phyloP scores from a whole-genome alignment of 495 filamentous ascomycete genomes.

The Hypoxylon trugodes region DNA sequence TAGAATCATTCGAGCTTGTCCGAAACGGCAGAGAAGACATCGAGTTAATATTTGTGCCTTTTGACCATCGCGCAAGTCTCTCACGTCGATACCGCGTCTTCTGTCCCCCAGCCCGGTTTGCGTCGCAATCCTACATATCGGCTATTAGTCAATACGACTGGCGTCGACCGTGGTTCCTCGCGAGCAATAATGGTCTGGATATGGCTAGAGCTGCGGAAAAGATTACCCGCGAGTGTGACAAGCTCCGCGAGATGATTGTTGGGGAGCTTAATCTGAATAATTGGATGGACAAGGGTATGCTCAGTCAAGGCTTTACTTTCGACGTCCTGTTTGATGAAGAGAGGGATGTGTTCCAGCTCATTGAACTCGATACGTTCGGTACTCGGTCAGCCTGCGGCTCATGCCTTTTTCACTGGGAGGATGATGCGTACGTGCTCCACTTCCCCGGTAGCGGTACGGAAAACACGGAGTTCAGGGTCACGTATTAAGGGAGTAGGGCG shows the following conservation, averaged over 20 bases:
- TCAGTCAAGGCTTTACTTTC: conserved; percentile 42
- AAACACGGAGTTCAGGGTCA: conserved; percentile 18
- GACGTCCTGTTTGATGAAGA: conserved; percentile 44
- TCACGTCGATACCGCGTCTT: conserved; percentile 47
- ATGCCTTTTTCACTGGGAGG: conserved; percentile 45
- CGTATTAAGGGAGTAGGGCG: too few species aligned
- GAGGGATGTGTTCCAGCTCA: conserved; percentile 13
- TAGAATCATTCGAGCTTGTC: neutral
- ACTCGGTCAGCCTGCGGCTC: conserved; percentile 37
- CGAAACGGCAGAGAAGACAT: neutral
- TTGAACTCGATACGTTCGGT: conserved; percentile 44
- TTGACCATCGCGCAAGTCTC: conserved; percentile 38
- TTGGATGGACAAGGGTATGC: conserved; percentile 7
- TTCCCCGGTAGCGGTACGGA: neutral
- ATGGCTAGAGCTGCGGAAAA: conserved; percentile 15
- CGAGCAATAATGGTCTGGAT: neutral
- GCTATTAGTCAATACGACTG: conserved; percentile 49
- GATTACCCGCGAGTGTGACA: conserved; percentile 10
- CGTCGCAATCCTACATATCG: conserved; percentile 26
- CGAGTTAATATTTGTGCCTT: conserved; percentile 44
- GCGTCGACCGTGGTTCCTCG: conserved; percentile 44
- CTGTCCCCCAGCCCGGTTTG: conserved; percentile 29
- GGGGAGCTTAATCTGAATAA: neutral
- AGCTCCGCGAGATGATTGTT: conserved; percentile 15
- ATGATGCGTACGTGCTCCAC: conserved; percentile 33